Evolutionary conservation across 345 rosid species (phyloP), one percentile per base, ranked within the genome.

Genomic region (Erodium maritimum): DNA sequence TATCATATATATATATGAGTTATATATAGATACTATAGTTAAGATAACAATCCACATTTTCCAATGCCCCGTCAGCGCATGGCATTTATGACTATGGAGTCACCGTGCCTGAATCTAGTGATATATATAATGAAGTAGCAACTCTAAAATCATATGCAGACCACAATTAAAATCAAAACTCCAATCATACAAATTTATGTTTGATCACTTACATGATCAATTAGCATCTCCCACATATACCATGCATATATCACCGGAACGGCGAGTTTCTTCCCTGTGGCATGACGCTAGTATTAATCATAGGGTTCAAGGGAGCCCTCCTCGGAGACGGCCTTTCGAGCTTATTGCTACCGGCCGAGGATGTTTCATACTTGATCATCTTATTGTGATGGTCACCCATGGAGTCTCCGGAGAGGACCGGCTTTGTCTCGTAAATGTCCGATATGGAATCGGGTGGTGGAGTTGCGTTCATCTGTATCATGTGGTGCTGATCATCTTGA

Each of bases 351-450:
- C 17, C 8, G 3, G 34, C 48, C 17, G 48, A 42, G 14, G 48
- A 42, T 12, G 48, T 16, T 11, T 42, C 48, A 12, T 42, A 42
- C 48, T 42, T 42, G 48, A 10, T 42, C 16, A 7, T 42, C 14
- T 42, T 42, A 3, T 42, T 13, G 12, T 42, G 48, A 42, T 42
- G 48, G 12, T 42, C 16, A 42, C 16, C 17, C 48, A 42, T 42
- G 48, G 48, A 42, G 17, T 82, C 89, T 34, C 87, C 77, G 1
- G 80, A 79, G 29, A 80, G 77, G 34, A 75, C 74, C 0, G 87
- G 83, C 73, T 87, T 90, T 19, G 86, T 67, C 21, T 88, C 96
- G 21, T 88, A 87, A 17, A 88, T 80, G 17, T 85, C 89, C 0
- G 96, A 77, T n/a, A 82, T 71, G 34, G 90, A 72, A 66, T 86